A percentile compares a stretch with the other conserved stretches of the same genome.
These are phyloP conservation scores for Endoconidiophora laricicola DNA, from an alignment of 2,329 filamentous ascomycete genomes.

Conservation along the genomic window DNA sequence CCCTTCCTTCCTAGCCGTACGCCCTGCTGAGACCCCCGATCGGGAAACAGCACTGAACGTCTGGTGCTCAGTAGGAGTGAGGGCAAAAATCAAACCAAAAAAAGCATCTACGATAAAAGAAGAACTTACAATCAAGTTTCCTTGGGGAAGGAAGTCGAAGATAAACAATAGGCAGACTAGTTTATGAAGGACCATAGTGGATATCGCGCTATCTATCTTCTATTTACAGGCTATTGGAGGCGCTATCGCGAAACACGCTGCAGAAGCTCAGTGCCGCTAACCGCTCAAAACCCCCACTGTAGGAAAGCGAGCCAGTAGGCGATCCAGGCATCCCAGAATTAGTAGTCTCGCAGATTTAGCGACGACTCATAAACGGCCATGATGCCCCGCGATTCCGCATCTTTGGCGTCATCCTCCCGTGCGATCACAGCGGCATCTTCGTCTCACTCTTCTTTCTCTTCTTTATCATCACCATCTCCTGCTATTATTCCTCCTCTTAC, in stretches of 20 bases:
- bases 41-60: too few species aligned
- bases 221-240: too few species aligned
- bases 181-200: too few species aligned
- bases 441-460: not conserved
- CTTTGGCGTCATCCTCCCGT: constrained; percentile 16
- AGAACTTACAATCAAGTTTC: too few species aligned
- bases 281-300: not conserved
- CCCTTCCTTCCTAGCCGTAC: not conserved
- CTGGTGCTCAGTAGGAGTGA: too few species aligned
- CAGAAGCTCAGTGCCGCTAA: not conserved
- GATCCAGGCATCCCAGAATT: not conserved
- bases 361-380: constrained; percentile 11
- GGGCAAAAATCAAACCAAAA: too few species aligned
- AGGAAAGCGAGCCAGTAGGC: not conserved
- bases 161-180: too few species aligned
- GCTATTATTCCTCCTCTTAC: constrained; percentile 16
- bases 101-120: too few species aligned
- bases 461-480: not conserved
- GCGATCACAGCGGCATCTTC: not conserved
- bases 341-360: not conserved
- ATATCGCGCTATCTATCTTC: too few species aligned
- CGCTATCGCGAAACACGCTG: not conserved
- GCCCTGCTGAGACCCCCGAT: too few species aligned
- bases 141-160: too few species aligned
- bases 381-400: constrained; percentile 12